These are phyloP conservation scores for Penicillium sclerotiorum DNA, from an alignment of 2,329 filamentous ascomycete species.

Conservation along the genomic window DNA sequence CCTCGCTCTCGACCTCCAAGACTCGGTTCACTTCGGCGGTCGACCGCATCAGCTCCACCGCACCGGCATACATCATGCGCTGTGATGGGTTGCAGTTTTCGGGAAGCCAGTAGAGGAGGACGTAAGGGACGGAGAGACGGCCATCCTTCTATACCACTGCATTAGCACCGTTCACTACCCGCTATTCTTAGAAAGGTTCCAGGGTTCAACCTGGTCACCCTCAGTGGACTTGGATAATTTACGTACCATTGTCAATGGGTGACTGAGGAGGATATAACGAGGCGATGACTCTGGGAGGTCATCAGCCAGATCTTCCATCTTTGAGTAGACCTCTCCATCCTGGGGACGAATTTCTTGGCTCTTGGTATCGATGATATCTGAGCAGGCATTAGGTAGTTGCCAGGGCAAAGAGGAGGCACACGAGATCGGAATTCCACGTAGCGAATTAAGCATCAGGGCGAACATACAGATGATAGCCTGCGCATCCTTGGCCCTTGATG, in stretches of 20 bases:
- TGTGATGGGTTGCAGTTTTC: constrained; percentile 84
- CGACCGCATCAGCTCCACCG: constrained; percentile 93
- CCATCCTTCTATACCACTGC: constrained; percentile 67
- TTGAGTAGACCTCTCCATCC: constrained; percentile 78
- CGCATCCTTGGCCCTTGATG: constrained; percentile 80
- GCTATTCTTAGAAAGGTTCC: too few species aligned
- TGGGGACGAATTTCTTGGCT: constrained; percentile 87
- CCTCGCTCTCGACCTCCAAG: constrained; percentile 77
- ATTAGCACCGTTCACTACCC: constrained; percentile 3
- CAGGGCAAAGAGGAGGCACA: neutral
- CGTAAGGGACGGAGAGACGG: constrained; percentile 85
- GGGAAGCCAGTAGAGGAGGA: constrained; percentile 92
- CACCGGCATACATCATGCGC: constrained; percentile 92
- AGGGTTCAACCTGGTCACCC: too few species aligned
- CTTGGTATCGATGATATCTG: constrained; percentile 89
- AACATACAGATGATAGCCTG: constrained; percentile 91
- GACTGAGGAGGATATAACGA: constrained; percentile 85
- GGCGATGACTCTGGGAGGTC: constrained; percentile 92
- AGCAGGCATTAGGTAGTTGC: constrained; percentile 16
- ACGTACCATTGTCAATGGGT: constrained; percentile 80
- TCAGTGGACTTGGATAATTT: too few species aligned
- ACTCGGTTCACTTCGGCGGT: constrained; percentile 87
- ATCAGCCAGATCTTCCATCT: constrained; percentile 78
- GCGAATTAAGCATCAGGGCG: neutral
- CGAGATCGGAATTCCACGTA: too few species aligned